phyloP scores from a whole-genome alignment of 2,329 filamentous ascomycete species.

The Paracamarosporium sp. region DNA sequence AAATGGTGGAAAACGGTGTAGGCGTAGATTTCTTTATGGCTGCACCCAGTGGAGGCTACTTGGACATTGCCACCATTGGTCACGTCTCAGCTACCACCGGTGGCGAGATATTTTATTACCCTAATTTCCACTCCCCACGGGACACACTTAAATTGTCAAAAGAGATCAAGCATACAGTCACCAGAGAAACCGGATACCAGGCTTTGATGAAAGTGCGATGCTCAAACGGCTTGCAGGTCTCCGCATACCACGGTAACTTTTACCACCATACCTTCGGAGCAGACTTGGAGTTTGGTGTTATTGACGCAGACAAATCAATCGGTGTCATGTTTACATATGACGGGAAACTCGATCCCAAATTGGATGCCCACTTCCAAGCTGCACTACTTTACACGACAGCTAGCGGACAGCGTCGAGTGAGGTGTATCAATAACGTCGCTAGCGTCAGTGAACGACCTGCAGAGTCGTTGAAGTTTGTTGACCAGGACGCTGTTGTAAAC shows the following conservation, averaged over 20 bases:
- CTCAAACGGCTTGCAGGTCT: slow-evolving; percentile 92
- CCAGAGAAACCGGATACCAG: slow-evolving; percentile 91
- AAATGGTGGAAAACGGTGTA: slow-evolving; percentile 85
- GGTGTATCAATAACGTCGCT: slow-evolving; percentile 92
- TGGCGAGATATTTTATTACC: slow-evolving; percentile 95
- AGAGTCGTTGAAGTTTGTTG: slow-evolving; percentile 88
- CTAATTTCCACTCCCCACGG: slow-evolving; percentile 89
- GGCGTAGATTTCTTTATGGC: slow-evolving; percentile 96
- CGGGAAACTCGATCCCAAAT: slow-evolving; percentile 93
- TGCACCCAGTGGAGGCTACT: slow-evolving; percentile 85
- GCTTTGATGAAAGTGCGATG: slow-evolving; percentile 98
- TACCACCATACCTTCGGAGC: slow-evolving; percentile 94
- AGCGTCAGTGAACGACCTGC: slow-evolving; percentile 85
- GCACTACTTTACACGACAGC: slow-evolving; percentile 94
- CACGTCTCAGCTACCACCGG: slow-evolving; percentile 89
- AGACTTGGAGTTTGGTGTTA: slow-evolving; percentile 89
- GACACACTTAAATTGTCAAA: slow-evolving; percentile 83
- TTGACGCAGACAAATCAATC: slow-evolving; percentile 93
- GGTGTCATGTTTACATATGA: slow-evolving; percentile 93
- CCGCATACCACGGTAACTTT: slow-evolving; percentile 95
- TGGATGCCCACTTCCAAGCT: slow-evolving; percentile 97
- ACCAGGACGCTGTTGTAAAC: slow-evolving; percentile 90
- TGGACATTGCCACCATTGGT: slow-evolving; percentile 91
- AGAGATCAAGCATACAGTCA: slow-evolving; percentile 86
- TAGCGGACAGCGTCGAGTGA: slow-evolving; percentile 83